These are phyloP conservation scores for Austroboletus rostrupii DNA, from an alignment of 1,284 basidiomycete species.

Conservation along the genomic window DNA sequence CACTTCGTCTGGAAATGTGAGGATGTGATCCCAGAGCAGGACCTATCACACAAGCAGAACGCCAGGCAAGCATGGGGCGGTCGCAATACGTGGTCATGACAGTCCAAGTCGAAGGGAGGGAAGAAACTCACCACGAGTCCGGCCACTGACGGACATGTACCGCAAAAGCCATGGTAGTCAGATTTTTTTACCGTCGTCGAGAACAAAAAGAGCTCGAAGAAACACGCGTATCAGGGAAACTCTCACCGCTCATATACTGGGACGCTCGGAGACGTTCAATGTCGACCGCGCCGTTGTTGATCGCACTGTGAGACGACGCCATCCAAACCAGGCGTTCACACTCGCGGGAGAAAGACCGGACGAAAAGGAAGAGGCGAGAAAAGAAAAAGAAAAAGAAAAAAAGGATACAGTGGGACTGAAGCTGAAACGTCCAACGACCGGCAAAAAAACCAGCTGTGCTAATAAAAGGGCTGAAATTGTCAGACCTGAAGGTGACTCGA, in stretches of 20 bases:
- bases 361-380: background rate
- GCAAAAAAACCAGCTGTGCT: background rate
- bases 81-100: background rate
- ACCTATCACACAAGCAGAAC: slow-evolving; percentile 24
- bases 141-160: slow-evolving; percentile 13
- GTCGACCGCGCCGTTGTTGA: background rate
- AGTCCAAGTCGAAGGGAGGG: background rate
- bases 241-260: slow-evolving; percentile 27
- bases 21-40: slow-evolving; percentile 46
- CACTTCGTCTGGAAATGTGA: slow-evolving; percentile 45
- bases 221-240: background rate
- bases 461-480: slow-evolving; percentile 7
- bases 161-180: background rate
- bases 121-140: slow-evolving; percentile 23
- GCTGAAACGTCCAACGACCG: background rate
- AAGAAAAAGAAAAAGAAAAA: background rate
- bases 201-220: background rate
- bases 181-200: background rate
- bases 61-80: background rate
- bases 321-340: slow-evolving; percentile 8
- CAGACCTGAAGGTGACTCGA: background rate
- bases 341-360: background rate
- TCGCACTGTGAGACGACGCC: slow-evolving; percentile 1
- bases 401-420: background rate
- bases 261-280: slow-evolving; percentile 14